Evolutionary conservation across 306 rosid species (phyloP).

Genomic region (Carpinus viminea): DNA sequence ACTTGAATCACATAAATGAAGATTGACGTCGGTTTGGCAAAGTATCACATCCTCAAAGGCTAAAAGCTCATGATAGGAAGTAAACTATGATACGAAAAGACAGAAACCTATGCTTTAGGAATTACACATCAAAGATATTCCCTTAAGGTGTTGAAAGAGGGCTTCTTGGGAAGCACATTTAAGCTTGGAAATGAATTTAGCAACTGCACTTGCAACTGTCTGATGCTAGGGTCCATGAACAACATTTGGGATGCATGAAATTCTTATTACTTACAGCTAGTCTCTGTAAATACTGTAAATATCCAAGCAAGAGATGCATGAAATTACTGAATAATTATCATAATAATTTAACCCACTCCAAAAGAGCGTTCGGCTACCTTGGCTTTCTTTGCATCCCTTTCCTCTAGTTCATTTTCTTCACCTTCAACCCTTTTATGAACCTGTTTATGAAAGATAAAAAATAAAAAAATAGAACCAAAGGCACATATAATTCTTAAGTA

Average conservation of each 20-base stretch:
- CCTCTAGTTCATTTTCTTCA: conserved; percentile 40
- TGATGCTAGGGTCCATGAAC: background rate
- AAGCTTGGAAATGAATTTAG: background rate
- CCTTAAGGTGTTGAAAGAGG: background rate
- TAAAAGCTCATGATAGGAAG: background rate
- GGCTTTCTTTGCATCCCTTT: conserved; percentile 38
- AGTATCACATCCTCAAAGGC: background rate
- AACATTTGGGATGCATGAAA: background rate
- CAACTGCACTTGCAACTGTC: background rate
- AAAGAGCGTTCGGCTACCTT: conserved; percentile 37
- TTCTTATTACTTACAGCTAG: background rate
- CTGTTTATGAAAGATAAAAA: conserved; percentile 28
- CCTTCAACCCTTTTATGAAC: conserved; percentile 32
- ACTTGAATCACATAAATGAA: background rate
- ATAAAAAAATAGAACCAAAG: background rate
- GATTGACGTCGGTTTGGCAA: background rate
- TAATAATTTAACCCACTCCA: background rate
- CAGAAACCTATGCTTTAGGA: background rate
- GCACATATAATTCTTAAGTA: background rate
- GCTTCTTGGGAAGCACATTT: background rate
- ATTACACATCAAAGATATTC: background rate
- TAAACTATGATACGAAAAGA: background rate
- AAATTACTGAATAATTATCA: conserved; percentile 6
- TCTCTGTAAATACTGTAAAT: background rate
- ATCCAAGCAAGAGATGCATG: background rate